Conservation (phyloP, 352 stramenopile genomes). For the Phytophthora multivora region DNA sequence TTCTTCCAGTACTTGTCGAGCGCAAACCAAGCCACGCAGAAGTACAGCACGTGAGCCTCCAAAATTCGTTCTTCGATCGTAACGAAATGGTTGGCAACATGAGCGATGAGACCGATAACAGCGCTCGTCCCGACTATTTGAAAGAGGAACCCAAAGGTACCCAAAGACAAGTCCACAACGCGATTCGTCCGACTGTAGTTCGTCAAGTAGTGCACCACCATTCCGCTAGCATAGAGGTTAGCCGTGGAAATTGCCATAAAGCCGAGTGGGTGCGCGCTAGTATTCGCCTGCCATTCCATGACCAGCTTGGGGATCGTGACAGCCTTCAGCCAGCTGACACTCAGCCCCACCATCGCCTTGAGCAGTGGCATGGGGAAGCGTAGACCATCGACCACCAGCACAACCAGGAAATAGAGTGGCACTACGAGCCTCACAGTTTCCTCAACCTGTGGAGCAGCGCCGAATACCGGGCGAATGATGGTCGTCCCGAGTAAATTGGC, state of each 20-base stretch:
- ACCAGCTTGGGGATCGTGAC: conserved; percentile 73
- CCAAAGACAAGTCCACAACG: conserved; percentile 42
- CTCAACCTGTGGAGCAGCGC: conserved; percentile 58
- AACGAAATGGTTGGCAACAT: conserved; percentile 65
- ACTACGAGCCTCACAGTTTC: conserved; percentile 64
- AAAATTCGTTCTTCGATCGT: conserved; percentile 49
- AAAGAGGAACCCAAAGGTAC: conserved; percentile 46
- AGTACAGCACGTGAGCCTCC: conserved; percentile 63
- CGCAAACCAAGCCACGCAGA: conserved; percentile 69
- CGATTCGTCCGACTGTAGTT: conserved; percentile 49
- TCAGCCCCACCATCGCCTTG: conserved; percentile 55
- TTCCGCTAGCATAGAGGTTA: conserved; percentile 73
- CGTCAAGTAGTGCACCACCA: conserved; percentile 59
- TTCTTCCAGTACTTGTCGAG: conserved; percentile 79
- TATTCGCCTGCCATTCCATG: conserved; percentile 55
- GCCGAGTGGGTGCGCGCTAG: conserved; percentile 52
- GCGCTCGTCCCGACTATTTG: conserved; percentile 49
- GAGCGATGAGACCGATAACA: conserved; percentile 54
- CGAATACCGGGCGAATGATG: conserved; percentile 66
- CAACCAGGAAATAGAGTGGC: conserved; percentile 59
- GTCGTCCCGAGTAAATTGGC: conserved; percentile 72
- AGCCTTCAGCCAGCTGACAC: conserved; percentile 77
- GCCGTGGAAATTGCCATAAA: conserved; percentile 68
- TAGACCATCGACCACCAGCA: conserved; percentile 44
- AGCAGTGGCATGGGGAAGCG: conserved; percentile 48